phyloP scores from a whole-genome alignment of 768 basidiomycete genomes.

The Mycena alexandri region DNA sequence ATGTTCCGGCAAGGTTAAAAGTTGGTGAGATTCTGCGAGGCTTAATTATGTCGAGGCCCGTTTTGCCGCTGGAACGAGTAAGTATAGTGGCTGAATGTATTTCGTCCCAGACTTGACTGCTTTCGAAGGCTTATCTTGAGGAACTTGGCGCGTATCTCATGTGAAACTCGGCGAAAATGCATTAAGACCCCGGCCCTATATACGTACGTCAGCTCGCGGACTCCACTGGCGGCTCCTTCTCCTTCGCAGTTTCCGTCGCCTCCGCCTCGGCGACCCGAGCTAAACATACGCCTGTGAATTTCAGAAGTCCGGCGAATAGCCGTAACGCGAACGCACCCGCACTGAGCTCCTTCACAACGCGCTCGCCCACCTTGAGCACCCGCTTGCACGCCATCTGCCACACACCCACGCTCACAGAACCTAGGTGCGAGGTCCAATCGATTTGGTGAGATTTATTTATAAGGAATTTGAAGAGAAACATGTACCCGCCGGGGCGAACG shows the following conservation, averaged over 20 bases:
- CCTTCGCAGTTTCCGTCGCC: conserved; percentile 9
- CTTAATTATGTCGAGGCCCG: too few species aligned
- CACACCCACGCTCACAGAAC: conserved; percentile 91
- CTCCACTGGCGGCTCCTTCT: conserved; percentile 18
- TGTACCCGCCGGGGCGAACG: conserved; percentile 90
- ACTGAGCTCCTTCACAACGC: conserved; percentile 73
- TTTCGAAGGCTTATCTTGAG: not conserved
- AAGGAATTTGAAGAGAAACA: conserved; percentile 28
- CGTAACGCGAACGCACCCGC: conserved; percentile 17
- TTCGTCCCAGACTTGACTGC: too few species aligned
- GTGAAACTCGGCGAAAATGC: conserved; percentile 10
- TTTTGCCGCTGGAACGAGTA: too few species aligned
- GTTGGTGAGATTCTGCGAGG: too few species aligned
- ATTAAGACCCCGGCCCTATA: not conserved
- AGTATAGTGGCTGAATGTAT: too few species aligned
- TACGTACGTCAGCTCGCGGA: not conserved
- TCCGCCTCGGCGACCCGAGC: conserved; percentile 37
- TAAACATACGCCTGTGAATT: conserved; percentile 29
- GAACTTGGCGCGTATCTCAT: conserved; percentile 1
- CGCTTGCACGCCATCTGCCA: conserved; percentile 97
- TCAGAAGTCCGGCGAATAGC: conserved; percentile 18
- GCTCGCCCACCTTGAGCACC: conserved; percentile 83
- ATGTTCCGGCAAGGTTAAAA: too few species aligned
- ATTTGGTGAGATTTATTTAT: not conserved
- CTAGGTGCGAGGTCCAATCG: conserved; percentile 52